A percentile compares a stretch with the other conserved stretches of the same genome.
Conservation (phyloP, 106 monocot genomes). For the Acorus gramineus region DNA sequence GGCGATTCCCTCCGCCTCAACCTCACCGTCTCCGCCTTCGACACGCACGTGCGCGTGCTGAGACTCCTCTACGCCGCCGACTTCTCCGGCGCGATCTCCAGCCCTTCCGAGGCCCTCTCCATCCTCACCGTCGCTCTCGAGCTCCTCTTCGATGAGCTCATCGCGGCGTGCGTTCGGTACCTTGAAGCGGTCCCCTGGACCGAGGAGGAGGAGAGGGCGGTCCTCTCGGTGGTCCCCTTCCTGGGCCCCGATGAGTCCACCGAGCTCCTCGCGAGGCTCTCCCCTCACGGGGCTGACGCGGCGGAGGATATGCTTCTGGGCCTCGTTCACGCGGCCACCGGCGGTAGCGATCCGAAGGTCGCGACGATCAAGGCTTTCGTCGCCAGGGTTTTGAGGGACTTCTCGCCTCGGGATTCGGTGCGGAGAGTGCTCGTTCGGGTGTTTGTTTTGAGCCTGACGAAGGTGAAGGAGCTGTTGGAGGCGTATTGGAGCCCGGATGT, state of each 20-base stretch:
- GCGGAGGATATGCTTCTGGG: conserved; percentile 70
- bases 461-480: conserved; percentile 52
- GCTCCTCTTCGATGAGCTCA: conserved; percentile 74
- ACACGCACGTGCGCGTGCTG: conserved; percentile 57
- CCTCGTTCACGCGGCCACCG: conserved; percentile 48
- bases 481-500: conserved; percentile 88
- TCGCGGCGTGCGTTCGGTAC: conserved; percentile 57
- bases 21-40: conserved; percentile 38
- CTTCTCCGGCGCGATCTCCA: conserved; percentile 33
- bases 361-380: conserved; percentile 70
- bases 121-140: conserved; percentile 66
- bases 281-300: conserved; percentile 2
- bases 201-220: conserved; percentile 56
- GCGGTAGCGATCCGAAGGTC: conserved; percentile 40
- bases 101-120: conserved; percentile 60
- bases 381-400: conserved; percentile 56
- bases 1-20: background rate
- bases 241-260: conserved; percentile 42
- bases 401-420: conserved; percentile 36
- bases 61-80: conserved; percentile 69
- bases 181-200: conserved; percentile 93
- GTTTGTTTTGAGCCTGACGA: conserved; percentile 43
- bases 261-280: conserved; percentile 52
- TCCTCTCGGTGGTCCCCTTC: conserved; percentile 42
- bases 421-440: conserved; percentile 51